A percentile compares a stretch with the other conserved stretches of the same genome.
Conservation (phyloP, 371 early-diverging fungal species). For the Circinella minor region DNA sequence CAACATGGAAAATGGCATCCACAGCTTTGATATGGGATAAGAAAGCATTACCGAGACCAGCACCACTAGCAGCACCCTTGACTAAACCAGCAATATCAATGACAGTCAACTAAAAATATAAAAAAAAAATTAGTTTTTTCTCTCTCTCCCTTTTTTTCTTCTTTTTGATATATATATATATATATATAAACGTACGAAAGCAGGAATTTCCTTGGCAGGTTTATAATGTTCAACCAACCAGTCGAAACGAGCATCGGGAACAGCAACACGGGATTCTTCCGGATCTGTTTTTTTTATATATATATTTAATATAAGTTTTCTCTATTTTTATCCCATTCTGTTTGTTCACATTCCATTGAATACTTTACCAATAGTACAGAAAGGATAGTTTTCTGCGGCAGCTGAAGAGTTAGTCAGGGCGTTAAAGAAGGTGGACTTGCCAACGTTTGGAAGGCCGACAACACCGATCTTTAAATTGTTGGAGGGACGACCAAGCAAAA, state of each 20-base stretch:
- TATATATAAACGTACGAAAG: conserved; percentile 48
- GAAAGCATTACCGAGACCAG: conserved; percentile 98
- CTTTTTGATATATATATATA: too few relatives aligned
- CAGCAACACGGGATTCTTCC: conserved; percentile 90
- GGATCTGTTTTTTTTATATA: conserved; percentile 70
- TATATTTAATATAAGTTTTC: too few relatives aligned
- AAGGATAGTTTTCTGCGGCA: conserved; percentile 91
- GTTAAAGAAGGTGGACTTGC: conserved; percentile 98
- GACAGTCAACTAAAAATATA: conserved; percentile 72
- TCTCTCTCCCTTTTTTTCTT: too few relatives aligned
- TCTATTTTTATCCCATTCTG: neutral
- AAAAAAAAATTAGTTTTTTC: neutral
- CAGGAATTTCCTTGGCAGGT: conserved; percentile 70
- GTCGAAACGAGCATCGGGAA: conserved; percentile 94
- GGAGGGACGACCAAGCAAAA: conserved; percentile 90
- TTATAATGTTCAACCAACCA: conserved; percentile 82
- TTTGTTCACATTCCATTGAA: neutral
- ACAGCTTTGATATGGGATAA: conserved; percentile 96
- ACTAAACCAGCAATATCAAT: conserved; percentile 99
- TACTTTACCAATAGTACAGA: conserved; percentile 75
- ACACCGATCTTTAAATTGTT: conserved; percentile 98
- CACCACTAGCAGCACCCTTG: conserved; percentile 91
- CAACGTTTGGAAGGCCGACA: conserved; percentile 99
- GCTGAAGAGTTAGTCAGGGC: conserved; percentile 88
- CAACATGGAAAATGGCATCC: conserved; percentile 98